Evolutionary conservation across 208 protist species (phyloP).

Genomic region (Novymonas esmeraldas): DNA sequence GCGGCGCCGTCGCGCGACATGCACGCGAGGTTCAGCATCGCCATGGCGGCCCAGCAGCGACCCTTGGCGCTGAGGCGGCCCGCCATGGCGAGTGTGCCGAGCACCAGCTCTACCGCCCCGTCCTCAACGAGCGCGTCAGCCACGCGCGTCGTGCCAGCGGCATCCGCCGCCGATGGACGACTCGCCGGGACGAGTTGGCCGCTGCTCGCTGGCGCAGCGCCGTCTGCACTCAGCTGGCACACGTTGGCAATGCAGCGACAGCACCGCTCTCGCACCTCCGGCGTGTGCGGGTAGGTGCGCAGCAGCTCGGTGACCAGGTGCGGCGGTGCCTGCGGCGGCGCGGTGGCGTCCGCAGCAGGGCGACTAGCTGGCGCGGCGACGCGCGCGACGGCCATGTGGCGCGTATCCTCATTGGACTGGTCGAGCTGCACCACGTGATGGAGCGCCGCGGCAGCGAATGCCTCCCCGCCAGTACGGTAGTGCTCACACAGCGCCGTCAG

Average conservation of each 20-base stretch:
- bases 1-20: slow-evolving; percentile 52
- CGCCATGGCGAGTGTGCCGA: slow-evolving; percentile 59
- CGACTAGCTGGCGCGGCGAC: neutral
- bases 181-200: neutral
- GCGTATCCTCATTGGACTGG: slow-evolving; percentile 59
- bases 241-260: slow-evolving; percentile 87
- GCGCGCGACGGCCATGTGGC: slow-evolving; percentile 33
- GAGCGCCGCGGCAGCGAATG: slow-evolving; percentile 38
- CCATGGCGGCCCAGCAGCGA: slow-evolving; percentile 60
- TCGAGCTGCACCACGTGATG: slow-evolving; percentile 62
- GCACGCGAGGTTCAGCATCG: slow-evolving; percentile 70
- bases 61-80: slow-evolving; percentile 47
- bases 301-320: slow-evolving; percentile 66
- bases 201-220: neutral
- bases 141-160: slow-evolving; percentile 5
- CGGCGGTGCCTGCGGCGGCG: slow-evolving; percentile 1
- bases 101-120: slow-evolving; percentile 61
- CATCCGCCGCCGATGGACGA: neutral
- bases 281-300: slow-evolving; percentile 49
- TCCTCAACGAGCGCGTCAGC: slow-evolving; percentile 63
- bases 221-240: slow-evolving; percentile 48
- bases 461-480: slow-evolving; percentile 36
- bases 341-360: neutral
- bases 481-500: slow-evolving; percentile 40
- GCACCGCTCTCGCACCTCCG: slow-evolving; percentile 63